phyloP scores from a whole-genome alignment of 208 protist genomes.

The Wallacemonas sp. region DNA sequence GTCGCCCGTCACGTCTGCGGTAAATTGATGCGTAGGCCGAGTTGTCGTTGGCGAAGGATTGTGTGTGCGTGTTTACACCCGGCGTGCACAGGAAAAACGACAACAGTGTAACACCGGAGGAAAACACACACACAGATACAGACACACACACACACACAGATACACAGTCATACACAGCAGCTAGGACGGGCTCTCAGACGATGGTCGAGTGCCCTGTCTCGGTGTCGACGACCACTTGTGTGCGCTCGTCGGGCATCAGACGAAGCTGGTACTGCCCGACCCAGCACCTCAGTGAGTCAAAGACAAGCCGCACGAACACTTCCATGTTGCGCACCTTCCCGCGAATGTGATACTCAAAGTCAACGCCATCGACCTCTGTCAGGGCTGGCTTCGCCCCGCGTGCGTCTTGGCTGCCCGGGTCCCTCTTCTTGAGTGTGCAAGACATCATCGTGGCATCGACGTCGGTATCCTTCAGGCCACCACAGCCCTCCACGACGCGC shows the following conservation, averaged over 20 bases:
- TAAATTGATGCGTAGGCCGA: no score
- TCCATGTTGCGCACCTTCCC: slow-evolving; percentile 49
- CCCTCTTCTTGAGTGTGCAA: slow-evolving; percentile 20
- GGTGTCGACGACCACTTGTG: slow-evolving; percentile 54
- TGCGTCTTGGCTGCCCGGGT: background rate
- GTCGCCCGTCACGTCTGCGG: no score
- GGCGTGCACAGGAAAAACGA: no score
- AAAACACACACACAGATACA: slow-evolving; percentile 7
- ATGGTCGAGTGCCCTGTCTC: slow-evolving; percentile 57
- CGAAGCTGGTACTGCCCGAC: slow-evolving; percentile 64
- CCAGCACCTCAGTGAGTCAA: slow-evolving; percentile 50
- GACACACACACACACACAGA: slow-evolving; percentile 3
- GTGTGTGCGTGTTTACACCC: no score
- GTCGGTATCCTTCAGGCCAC: slow-evolving; percentile 24
- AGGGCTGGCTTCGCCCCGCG: slow-evolving; percentile 6
- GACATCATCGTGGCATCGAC: slow-evolving; percentile 22
- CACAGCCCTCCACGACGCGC: slow-evolving; percentile 32
- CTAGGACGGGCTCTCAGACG: slow-evolving; percentile 19
- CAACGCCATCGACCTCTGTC: slow-evolving; percentile 33
- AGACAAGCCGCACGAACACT: slow-evolving; percentile 58
- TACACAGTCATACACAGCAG: slow-evolving; percentile 8
- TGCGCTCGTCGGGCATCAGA: slow-evolving; percentile 46
- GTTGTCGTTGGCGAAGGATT: no score
- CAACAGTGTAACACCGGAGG: background rate
- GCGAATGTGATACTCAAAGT: slow-evolving; percentile 60